These are phyloP conservation scores for Cinnamomum micranthum DNA, from an alignment of 164 flowering plant genomes.

Conservation along the genomic window DNA sequence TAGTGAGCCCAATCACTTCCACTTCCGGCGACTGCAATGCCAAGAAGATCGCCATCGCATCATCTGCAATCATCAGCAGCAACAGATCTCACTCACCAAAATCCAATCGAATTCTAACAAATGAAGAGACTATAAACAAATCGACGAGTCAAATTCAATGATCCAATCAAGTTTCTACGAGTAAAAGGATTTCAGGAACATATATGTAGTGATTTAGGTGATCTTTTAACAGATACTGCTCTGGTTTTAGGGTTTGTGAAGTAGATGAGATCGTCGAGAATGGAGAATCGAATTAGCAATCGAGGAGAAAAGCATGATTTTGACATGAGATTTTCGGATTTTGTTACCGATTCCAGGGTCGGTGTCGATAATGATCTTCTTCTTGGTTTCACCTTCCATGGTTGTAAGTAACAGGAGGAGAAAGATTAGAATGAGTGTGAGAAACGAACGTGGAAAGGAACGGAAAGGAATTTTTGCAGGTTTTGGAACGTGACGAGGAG, in stretches of 20 bases:
- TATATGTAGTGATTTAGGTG: background rate
- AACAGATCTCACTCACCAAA: no score
- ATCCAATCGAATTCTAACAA: no score
- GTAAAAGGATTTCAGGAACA: background rate
- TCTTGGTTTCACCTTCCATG: conserved; percentile 7
- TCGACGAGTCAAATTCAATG: background rate
- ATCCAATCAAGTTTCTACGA: background rate
- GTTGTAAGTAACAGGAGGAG: background rate
- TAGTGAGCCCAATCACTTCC: conserved; percentile 85
- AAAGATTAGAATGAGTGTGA: no score
- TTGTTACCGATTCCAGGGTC: conserved; percentile 33
- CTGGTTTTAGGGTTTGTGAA: no score
- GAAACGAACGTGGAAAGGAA: no score
- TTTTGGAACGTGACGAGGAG: no score
- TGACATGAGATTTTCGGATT: background rate
- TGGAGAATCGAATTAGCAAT: no score
- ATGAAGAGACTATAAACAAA: no score
- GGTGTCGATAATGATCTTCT: conserved; percentile 36
- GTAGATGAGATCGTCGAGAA: no score
- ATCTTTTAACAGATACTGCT: no score
- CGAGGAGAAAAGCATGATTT: no score
- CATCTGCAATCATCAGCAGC: conserved; percentile 46
- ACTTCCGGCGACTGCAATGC: conserved; percentile 78
- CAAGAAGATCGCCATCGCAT: conserved; percentile 92
- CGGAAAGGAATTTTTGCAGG: no score